Conservation (phyloP, 1,284 basidiomycete species). For the Coniophora puteana region DNA sequence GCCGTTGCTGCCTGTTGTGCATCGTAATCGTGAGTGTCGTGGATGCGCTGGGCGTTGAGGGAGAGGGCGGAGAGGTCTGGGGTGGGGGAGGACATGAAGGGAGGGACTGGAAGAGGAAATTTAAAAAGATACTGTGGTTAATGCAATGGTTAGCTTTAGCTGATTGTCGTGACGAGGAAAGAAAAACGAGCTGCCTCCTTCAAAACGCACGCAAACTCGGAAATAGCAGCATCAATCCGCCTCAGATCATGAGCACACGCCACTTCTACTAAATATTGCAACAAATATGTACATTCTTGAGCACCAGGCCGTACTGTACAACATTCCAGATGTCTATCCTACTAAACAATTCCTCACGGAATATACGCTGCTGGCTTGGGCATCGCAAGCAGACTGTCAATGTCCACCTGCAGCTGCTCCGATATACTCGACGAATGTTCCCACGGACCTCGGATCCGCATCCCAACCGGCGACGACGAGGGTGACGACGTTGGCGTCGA, state of each 20-base stretch:
- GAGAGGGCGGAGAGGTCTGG: slow-evolving; percentile 75
- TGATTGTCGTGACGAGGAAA: slow-evolving; percentile 28
- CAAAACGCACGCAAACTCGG: neutral
- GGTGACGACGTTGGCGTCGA: slow-evolving; percentile 17
- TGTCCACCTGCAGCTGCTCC: slow-evolving; percentile 40
- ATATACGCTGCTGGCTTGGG: slow-evolving; percentile 41
- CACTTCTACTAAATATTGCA: slow-evolving; percentile 5
- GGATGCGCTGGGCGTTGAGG: slow-evolving; percentile 67
- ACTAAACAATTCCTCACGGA: slow-evolving; percentile 10
- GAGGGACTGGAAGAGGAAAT: slow-evolving; percentile 10
- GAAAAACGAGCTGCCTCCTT: no score
- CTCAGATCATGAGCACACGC: neutral
- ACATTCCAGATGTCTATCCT: no score
- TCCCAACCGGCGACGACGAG: slow-evolving; percentile 9
- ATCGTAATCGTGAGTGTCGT: slow-evolving; percentile 83
- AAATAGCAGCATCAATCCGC: neutral
- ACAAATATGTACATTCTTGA: slow-evolving; percentile 8
- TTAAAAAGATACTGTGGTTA: no score
- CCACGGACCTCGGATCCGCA: slow-evolving; percentile 48
- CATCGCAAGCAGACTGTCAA: slow-evolving; percentile 41
- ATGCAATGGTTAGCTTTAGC: no score
- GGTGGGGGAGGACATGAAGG: slow-evolving; percentile 72
- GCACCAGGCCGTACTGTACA: slow-evolving; percentile 7
- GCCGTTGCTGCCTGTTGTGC: slow-evolving; percentile 42
- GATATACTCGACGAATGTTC: slow-evolving; percentile 46